Base-by-base conservation (phyloP, 371 early-diverging fungal species). In the Mucor sp. region DNA sequence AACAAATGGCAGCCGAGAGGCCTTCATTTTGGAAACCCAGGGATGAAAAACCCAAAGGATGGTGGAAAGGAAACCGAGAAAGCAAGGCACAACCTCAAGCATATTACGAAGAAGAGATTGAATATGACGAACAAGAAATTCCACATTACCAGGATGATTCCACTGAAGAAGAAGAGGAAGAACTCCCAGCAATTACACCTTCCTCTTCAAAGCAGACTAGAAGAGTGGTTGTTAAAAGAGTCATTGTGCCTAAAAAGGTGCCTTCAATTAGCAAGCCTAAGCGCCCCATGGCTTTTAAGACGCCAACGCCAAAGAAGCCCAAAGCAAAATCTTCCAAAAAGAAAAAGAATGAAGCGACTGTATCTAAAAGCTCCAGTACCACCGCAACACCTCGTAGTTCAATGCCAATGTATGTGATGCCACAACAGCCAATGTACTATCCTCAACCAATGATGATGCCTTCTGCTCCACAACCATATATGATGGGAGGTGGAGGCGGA, bases 281-380 rank as follows among this genome's bases (percentile, higher is more conserved):
- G 14, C 53, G 72, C 7, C 72, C 67, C 6, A 71, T 71, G 72
- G 68, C 72, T 6, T 71, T 71, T 30, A 71, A 67, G 28, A 39
- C 64, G 2, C 72, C 72, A 14, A 53, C 67, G 15, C 8, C 28
- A 41, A 66, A 30, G 50, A 50, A 50, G 4, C 25, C 21, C 25
- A 66, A 60, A 43, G 17, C 25, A 28, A 71, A 64, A 43, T 35
- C 59, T 11, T 5, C 21, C 19, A 27, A 48, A 32, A 59, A 59
- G 33, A 59, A 58, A 23, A 60, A 28, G n/a, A 57, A 43, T 30
- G 14, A 37, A 25, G 33, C 58, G 37, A 35, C 50, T 6, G 25
- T 50, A 50, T 44, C 44, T 17, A 44, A 44, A 19, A 44, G 8
- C 19, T 44, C 44, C 8, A 19, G 44, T 6, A 44, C 1, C 19